Base-by-base conservation (phyloP, 2,329 filamentous ascomycete genomes). In the Apiospora malaysiana region DNA sequence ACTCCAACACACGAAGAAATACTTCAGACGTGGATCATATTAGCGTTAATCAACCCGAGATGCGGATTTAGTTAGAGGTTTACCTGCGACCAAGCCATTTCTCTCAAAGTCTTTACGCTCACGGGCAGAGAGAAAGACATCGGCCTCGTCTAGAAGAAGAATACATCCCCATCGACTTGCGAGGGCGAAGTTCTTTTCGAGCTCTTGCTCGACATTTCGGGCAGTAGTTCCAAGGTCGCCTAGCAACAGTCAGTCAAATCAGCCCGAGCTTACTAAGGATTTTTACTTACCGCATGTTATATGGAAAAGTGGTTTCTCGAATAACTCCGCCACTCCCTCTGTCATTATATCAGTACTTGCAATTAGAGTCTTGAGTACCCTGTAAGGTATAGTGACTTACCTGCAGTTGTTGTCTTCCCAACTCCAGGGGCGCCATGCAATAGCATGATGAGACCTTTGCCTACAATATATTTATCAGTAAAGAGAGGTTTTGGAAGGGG, bases 81-180 rank as follows among this genome's bases (percentile, higher is more conserved):
- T 12, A 76, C 75, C 77, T 16, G 79, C 74, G 0, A 66, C 65
- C 10, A 45, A 45, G 1, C 40, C 65, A n/a, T 66, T 66, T 4
- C 65, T 40, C 12, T 23, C 40, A 21, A 66, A 42, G 43, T 66
- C 65, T 9, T 42, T 43, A 1, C 27, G 23, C 21, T 66, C 65
- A 4, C 65, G 65, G 7, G 40, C 16, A 10, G 65, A 42, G 4
- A 66, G 21, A 40, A 66, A 66, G 0, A 66, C 65, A 45, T 66
- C 65, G 1, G 65, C 65, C 25, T 66, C 65, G 9, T 67, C 65
- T 2, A 67, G 12, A 1, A 67, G 23, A 8, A 67, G 23, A 9
- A 67, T 46, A 23, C 65, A 67, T 8, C 37, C 65, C 65, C 65
- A 67, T 9, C 75, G 69, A 40, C 43, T 43, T 4, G 65, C 42